These are phyloP conservation scores for Arabis hirsuta DNA, from an alignment of 345 rosid species.

Conservation along the genomic window DNA sequence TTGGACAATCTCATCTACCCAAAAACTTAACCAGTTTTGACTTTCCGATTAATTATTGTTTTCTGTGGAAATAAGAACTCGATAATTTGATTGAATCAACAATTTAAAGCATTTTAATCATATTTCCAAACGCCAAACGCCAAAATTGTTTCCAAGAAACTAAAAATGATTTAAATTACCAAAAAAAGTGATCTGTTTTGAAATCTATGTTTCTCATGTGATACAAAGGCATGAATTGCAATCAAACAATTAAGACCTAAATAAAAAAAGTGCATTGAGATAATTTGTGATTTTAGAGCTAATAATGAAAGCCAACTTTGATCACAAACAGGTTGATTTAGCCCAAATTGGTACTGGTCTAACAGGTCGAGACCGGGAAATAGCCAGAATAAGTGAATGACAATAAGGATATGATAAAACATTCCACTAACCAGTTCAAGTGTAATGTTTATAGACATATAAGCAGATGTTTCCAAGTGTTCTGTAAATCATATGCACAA, in stretches of 20 bases:
- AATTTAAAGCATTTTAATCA: no score
- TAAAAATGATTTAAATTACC: no score
- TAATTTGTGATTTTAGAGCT: no score
- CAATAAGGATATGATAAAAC: constrained; percentile 5
- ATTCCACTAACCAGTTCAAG: neutral
- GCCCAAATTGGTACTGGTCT: neutral
- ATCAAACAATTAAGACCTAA: no score
- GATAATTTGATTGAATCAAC: neutral
- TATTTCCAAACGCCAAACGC: no score
- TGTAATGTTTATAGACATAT: neutral
- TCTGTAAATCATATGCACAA: constrained; percentile 24
- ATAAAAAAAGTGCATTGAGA: no score
- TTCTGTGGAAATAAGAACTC: neutral
- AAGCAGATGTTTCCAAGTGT: constrained; percentile 1
- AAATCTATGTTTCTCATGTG: no score
- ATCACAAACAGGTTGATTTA: no score
- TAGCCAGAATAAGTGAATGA: neutral
- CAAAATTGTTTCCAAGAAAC: no score
- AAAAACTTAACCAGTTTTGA: constrained; percentile 25
- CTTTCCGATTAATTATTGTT: neutral
- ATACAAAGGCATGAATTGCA: no score
- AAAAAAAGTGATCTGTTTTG: no score
- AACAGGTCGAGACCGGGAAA: neutral
- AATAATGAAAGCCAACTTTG: no score
- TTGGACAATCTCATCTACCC: constrained; percentile 38